Base-by-base conservation (phyloP, 1,284 basidiomycete species). In the Agroathelia rolfsii region DNA sequence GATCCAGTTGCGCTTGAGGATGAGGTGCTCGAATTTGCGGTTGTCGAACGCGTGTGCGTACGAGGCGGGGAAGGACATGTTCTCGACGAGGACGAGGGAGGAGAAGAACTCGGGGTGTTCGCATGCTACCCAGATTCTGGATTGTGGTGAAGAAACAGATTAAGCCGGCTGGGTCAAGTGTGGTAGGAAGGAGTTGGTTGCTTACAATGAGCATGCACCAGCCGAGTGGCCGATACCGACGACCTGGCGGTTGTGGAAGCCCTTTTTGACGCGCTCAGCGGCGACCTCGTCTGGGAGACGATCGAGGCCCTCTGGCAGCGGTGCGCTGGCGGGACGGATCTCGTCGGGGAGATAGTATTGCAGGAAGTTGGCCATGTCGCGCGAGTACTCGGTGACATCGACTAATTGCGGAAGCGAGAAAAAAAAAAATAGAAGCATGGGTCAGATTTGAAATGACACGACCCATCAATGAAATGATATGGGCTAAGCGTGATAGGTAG, bases 201-300 rank as follows among this genome's bases (percentile, higher is more conserved):
- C 74, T 50, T 48, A 84, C 80, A 69, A 62, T 3, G 72, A 70
- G 41, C 74, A 78, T 2, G 81, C 86, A 16, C 87, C 84, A 38
- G 83, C 77, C 0, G 86, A 92, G 51, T 95, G 88, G 0, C 87
- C 89, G 3, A 89, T 54, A 1, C 64, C 72, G 14, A 90, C 57
- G 3, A 86, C 47, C 8, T 47, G 67, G 11, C 75, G 66, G 14
- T 54, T 41, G 3, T 30, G 36, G 45, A 72, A 66, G 3, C 81
- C 73, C 16, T 51, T 42, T 7, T 44, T 41, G 40, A 53, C 48
- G 32, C 78, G 63, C 25, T 46, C 35, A 1, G 53, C 46, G 3
- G 68, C 52, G 38, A 68, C 64, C 11, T 49, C 47, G 6, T 46
- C 40, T 5, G 71, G 35, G 2, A 80, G 41, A 10, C 62, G 66